Evolutionary conservation across 352 stramenopile species (phyloP), one percentile per base, ranked within the genome.

Genomic region (Phytopythium helicoides): DNA sequence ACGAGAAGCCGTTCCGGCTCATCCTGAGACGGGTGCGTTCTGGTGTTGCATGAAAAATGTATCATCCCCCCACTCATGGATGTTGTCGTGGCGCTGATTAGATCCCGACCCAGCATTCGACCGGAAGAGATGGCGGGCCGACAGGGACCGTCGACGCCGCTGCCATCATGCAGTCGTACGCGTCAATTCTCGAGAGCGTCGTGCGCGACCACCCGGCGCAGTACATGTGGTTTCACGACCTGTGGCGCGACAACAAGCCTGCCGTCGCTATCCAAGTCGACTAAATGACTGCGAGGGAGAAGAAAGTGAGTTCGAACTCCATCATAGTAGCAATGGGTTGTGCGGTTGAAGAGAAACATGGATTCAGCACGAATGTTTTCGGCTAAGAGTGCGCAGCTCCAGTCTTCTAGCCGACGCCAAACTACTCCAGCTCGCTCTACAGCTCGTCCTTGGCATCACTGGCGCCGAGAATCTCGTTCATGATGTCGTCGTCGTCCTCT

Each of bases 401-500:
- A 23, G 42, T 49, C 23, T 25, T n/a, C 18, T 46, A 6, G 34
- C 42, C 15, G 14, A 6, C 23, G 19, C 10, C 12, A 18, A 3
- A 14, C 31, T 15, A 19, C 11, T 5, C 12, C 22, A 25, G 44
- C n/a, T 25, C 44, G 15, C 0, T 50, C 60, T 86, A 96, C 54
- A 94, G 69, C 45, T 96, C 87, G 31, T 95, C 85, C 64, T 90
- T 95, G 55, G 75, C 63, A 31, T 25, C 21, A 15, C 54, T 68
- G 10, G 52, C 63, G 26, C 75, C 76, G 9, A 95, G 60, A 19
- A 93, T 93, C 53, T 97, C 88, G 57, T 72, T 89, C 59, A 97
- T 62, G 49, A 97, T 94, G 50, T 93, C 85, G 47, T 91, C 82
- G 51, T 91, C 82, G 47, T 94, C 82, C 25, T 92, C 81, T 26